Percentiles rank a stretch among this genome's conserved stretches.
Conservation (phyloP, 257 asterid species). For the Fraxinus pennsylvanica region DNA sequence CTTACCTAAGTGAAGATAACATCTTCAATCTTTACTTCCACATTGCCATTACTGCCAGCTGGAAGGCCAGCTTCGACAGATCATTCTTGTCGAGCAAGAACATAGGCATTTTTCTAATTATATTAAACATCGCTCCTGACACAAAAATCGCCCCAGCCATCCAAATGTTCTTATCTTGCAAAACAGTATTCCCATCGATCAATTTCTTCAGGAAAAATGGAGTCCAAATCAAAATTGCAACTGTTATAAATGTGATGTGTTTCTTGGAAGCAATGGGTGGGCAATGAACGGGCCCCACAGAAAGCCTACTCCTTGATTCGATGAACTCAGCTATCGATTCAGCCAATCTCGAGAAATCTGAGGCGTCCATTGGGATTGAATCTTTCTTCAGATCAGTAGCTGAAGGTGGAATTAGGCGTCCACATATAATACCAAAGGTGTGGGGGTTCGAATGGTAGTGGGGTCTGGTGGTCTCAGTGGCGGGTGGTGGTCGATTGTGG, state of each 20-base stretch:
- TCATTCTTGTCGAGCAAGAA: constrained; percentile 68
- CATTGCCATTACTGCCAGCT: constrained; percentile 61
- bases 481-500: too few relatives aligned
- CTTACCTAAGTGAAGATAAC: constrained; percentile 39
- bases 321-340: constrained; percentile 86
- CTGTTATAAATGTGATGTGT: constrained; percentile 47
- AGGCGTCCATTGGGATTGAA: constrained; percentile 69
- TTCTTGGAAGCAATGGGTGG: constrained; percentile 67
- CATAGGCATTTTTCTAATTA: constrained; percentile 93
- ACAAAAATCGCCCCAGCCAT: constrained; percentile 79
- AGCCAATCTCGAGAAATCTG: constrained; percentile 64
- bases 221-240: constrained; percentile 43
- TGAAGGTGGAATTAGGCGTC: constrained; percentile 59
- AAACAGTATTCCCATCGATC: constrained; percentile 57
- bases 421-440: too few relatives aligned
- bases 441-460: too few relatives aligned
- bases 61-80: constrained; percentile 74
- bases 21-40: neutral
- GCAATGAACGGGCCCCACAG: constrained; percentile 60
- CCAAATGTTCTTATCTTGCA: constrained; percentile 75
- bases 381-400: constrained; percentile 56
- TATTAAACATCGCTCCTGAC: constrained; percentile 87
- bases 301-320: constrained; percentile 43
- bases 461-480: too few relatives aligned
- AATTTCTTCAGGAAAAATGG: constrained; percentile 67